phyloP scores from a whole-genome alignment of 2,329 filamentous ascomycete species.

The Amauroascus verrucosus region DNA sequence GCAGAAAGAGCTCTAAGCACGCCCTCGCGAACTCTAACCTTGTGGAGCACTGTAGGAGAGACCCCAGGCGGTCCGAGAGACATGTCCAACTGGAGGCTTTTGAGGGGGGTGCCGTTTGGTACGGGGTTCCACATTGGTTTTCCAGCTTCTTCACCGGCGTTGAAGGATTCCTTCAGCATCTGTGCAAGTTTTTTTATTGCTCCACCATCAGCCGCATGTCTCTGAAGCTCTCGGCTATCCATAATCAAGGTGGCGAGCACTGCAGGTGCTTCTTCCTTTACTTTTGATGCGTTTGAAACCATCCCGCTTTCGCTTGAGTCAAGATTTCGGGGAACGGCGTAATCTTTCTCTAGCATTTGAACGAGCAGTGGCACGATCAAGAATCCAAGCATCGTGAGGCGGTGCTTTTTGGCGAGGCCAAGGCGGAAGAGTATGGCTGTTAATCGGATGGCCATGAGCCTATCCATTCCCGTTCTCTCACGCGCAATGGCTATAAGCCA shows the following conservation, averaged over 20 bases:
- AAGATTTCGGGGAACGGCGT: slow-evolving; percentile 31
- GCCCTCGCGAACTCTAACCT: slow-evolving; percentile 64
- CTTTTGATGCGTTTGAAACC: slow-evolving; percentile 38
- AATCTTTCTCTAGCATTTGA: slow-evolving; percentile 51
- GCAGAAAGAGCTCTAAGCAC: slow-evolving; percentile 71
- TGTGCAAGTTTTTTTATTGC: slow-evolving; percentile 53
- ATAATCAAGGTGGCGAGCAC: slow-evolving; percentile 69
- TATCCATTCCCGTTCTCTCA: slow-evolving; percentile 45
- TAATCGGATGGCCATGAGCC: slow-evolving; percentile 59
- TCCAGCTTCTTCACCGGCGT: slow-evolving; percentile 42
- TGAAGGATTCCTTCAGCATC: slow-evolving; percentile 57
- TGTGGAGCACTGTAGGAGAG: slow-evolving; percentile 53
- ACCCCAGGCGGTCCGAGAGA: slow-evolving; percentile 53
- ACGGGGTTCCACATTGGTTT: slow-evolving; percentile 48
- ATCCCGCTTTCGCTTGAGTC: slow-evolving; percentile 31
- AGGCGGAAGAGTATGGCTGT: slow-evolving; percentile 60
- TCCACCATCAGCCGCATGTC: slow-evolving; percentile 63
- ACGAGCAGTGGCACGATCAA: slow-evolving; percentile 62
- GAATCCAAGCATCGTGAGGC: slow-evolving; percentile 55
- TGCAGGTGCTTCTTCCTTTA: slow-evolving; percentile 61
- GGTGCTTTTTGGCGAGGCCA: slow-evolving; percentile 53
- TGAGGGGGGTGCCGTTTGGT: slow-evolving; percentile 13
- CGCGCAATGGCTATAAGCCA: slow-evolving; percentile 50
- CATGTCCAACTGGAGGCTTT: slow-evolving; percentile 28
- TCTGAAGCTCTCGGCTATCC: slow-evolving; percentile 70